Evolutionary conservation across 169 alveolate genomes (phyloP).

Genomic region (Eimeria necatrix): DNA sequence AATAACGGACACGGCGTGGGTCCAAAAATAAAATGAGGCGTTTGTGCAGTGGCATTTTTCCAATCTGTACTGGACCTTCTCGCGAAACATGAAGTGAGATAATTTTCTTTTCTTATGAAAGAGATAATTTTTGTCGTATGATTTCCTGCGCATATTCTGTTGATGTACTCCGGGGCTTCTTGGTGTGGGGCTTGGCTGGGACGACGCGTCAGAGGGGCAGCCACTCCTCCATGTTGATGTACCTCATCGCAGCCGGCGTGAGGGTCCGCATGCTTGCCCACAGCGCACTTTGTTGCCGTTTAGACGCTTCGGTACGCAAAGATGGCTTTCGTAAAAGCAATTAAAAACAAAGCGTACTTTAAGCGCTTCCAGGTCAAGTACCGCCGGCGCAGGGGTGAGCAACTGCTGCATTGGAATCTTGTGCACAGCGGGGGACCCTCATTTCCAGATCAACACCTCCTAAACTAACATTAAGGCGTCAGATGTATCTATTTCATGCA

Average conservation of each 20-base stretch:
- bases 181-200: constrained; percentile 57
- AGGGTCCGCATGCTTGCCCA: constrained; percentile 41
- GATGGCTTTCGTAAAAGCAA: constrained; percentile 98
- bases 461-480: neutral
- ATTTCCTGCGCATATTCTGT: no score
- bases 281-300: constrained; percentile 72
- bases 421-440: neutral
- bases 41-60: no score
- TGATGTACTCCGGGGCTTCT: constrained; percentile 1
- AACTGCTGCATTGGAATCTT: neutral
- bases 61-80: no score
- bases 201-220: constrained; percentile 67
- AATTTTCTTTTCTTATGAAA: no score
- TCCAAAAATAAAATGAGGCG: no score
- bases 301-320: constrained; percentile 22
- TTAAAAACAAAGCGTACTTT: constrained; percentile 99
- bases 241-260: neutral
- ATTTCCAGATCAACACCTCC: neutral
- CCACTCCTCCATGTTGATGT: constrained; percentile 50
- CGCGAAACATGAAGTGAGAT: no score
- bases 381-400: constrained; percentile 98
- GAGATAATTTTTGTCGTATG: no score
- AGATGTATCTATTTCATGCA: neutral
- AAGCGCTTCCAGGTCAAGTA: constrained; percentile 99
- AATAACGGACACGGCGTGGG: no score